Evolutionary conservation across 805 yeast genomes (phyloP), one percentile per base, ranked within the genome.

Genomic region (Zygoascus tannicola): DNA sequence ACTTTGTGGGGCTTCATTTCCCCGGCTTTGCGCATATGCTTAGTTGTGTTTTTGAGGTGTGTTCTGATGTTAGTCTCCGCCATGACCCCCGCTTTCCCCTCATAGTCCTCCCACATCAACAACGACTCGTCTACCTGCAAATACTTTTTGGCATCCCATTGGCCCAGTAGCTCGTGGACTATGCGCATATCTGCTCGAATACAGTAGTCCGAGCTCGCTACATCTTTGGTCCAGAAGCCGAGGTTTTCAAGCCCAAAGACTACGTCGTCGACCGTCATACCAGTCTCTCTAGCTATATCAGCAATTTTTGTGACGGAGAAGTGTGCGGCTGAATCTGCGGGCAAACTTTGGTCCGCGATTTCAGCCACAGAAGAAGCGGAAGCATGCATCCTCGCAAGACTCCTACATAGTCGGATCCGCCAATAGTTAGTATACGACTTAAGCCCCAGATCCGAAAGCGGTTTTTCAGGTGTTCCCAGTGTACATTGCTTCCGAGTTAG

Each of bases 391-490:
- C n/a, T n/a, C n/a, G n/a, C n/a, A 15, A 40, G n/a, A 15, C 22
- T 21, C 18, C 21, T 28, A 10, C 36, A 32, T n/a, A 76, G 64
- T 14, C 14, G 16, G 22, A 40, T n/a, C 52, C 75, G 80, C 97
- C 97, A 92, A 61, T 83, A 90, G 53, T 78, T 83, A 49, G 94
- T 67, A 61, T 90, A 92, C 48, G 96, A 83, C 23, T 83, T 62
- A 41, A 87, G 65, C 0, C 98, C 98, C 44, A 90, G 65, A 50
- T 83, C 88, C 52, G 92, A 81, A 45, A 90, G 68, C 0, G 98
- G 98, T 57, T 88, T 90, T 56, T 92, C 98, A 0, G 98, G 98
- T 0, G 97, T 84, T 0, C 97, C 98, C 44, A 74, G 73, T 50
- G 80, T 81, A 53, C 73, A 78, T 58, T 90, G 97, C 46, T 76